Evolutionary conservation across 371 early-diverging fungal species (phyloP).

Genomic region (Mucor piriformis): DNA sequence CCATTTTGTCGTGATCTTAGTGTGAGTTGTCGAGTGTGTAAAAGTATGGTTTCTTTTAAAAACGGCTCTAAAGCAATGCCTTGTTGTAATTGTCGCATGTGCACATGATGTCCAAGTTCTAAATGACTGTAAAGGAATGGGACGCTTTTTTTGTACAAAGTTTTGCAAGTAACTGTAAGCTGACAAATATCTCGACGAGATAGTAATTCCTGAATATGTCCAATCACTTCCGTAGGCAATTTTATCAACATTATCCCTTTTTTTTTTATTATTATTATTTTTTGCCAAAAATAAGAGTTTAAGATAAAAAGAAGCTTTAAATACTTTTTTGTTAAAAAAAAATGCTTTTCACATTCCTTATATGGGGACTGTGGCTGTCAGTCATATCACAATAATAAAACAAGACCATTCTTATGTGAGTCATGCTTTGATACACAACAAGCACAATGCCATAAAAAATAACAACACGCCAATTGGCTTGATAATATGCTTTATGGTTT

Average conservation of each 20-base stretch:
- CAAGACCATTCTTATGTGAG: too few relatives aligned
- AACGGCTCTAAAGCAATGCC: not conserved
- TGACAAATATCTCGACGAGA: not conserved
- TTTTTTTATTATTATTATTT: too few relatives aligned
- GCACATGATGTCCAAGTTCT: not conserved
- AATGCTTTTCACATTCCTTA: too few relatives aligned
- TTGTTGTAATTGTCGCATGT: slow-evolving; percentile 3
- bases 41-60: slow-evolving; percentile 9
- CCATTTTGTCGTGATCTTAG: slow-evolving; percentile 28
- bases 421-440: too few relatives aligned
- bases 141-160: not conserved
- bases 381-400: too few relatives aligned
- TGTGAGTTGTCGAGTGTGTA: slow-evolving; percentile 26
- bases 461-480: too few relatives aligned
- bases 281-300: too few relatives aligned
- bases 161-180: not conserved
- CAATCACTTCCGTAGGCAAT: not conserved
- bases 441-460: too few relatives aligned
- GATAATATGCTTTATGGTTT: too few relatives aligned
- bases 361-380: too few relatives aligned
- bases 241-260: not conserved
- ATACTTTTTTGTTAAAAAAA: too few relatives aligned
- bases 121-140: not conserved
- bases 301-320: not conserved
- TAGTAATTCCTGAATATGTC: not conserved